Evolutionary conservation across 2,329 filamentous ascomycete species (phyloP).

Genomic region (Talaromyces sp.): DNA sequence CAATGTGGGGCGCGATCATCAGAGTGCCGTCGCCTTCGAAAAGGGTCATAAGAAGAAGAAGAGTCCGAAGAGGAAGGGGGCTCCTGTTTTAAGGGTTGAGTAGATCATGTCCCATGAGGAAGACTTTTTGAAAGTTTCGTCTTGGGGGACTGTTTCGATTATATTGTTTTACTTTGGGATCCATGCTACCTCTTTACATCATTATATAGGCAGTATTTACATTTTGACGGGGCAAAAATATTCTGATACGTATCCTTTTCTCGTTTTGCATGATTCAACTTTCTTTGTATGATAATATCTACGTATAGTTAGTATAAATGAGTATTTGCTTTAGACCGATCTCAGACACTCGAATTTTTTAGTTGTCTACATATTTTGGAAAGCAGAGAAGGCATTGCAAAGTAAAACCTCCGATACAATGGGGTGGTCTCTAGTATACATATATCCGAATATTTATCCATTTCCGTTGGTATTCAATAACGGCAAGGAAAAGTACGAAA

Average conservation of each 20-base stretch:
- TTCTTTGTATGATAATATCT: constrained; percentile 21
- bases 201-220: neutral
- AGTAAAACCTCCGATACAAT: neutral
- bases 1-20: constrained; percentile 89
- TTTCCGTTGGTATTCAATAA: neutral
- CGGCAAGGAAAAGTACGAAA: neutral
- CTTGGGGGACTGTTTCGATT: neutral
- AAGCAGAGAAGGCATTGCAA: neutral
- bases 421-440: neutral
- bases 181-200: neutral
- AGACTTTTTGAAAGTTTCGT: neutral
- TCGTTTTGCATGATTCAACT: neutral
- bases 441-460: neutral
- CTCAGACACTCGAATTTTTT: neutral
- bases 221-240: neutral
- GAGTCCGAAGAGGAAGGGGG: constrained; percentile 45
- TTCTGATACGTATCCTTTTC: neutral
- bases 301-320: constrained; percentile 17
- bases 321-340: neutral
- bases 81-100: constrained; percentile 46
- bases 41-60: constrained; percentile 55
- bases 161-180: neutral
- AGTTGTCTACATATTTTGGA: neutral
- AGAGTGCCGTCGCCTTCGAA: constrained; percentile 56
- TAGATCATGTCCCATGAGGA: constrained; percentile 24